Base-by-base conservation (phyloP, 2,329 filamentous ascomycete genomes). In the Talaromyces islandicus region DNA sequence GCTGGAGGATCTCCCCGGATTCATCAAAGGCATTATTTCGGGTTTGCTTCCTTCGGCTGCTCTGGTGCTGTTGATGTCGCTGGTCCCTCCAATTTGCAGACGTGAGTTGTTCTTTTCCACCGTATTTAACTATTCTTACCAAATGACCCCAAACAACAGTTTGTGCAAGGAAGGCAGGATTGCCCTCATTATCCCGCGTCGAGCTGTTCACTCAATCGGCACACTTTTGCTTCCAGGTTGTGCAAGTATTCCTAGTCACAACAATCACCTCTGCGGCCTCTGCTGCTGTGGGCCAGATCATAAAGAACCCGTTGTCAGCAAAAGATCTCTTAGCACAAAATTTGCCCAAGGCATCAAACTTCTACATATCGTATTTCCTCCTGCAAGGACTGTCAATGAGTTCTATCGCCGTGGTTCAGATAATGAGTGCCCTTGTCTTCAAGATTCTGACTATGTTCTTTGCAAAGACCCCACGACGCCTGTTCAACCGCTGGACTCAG, bases 311-410 rank as follows among this genome's bases (percentile, higher is more conserved):
- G 0, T 74, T 81, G 9, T 80, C 80, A 0, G 83, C 85, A 5
- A 87, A 91, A 0, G 78, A 77, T 11, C 78, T 94, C 6, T 80
- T 96, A 10, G 88, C 92, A 0, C 71, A 82, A 46, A 89, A 91
- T 64, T 78, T 99, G 2, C 94, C 94, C 19, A 90, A 88, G 65
- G 88, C 92, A 0, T 93, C 91, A 61, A 97, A 96, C 74, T 95
- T 97, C 70, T 99, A 97, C 74, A 88, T 97, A 14, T 92, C 89
- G 0, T 99, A 97, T 77, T 96, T 97, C 68, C 84, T 97, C 25
- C 87, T 99, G 0, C 92, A 97, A 73, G 94, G 93, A 30, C 73
- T 97, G 51, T 87, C 86, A 4, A 84, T 92, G 62, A 89, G 91
- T 10, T 85, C 90, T 0, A 82, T 86, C 54, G 83, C 89, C 0